Percentiles rank a stretch among this genome's conserved stretches.
These are phyloP conservation scores for Lanmaoa pseudosensibilis DNA, from an alignment of 768 basidiomycete genomes.

Conservation along the genomic window DNA sequence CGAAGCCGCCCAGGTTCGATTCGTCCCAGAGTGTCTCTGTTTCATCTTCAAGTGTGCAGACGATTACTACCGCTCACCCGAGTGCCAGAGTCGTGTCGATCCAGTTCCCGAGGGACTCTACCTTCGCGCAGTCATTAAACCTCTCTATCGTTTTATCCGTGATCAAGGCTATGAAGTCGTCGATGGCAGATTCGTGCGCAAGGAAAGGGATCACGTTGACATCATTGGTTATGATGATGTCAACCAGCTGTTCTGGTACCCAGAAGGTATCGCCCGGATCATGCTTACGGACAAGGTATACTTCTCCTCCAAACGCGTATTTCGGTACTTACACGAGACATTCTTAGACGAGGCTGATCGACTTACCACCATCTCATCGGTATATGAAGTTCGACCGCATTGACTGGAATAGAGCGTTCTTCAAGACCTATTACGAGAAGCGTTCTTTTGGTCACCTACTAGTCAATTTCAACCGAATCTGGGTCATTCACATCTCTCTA, in stretches of 20 bases:
- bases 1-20: slow-evolving; percentile 96
- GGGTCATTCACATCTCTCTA: slow-evolving; percentile 94
- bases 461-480: slow-evolving; percentile 99
- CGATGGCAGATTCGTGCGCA: slow-evolving; percentile 91
- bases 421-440: slow-evolving; percentile 99
- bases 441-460: slow-evolving; percentile 95
- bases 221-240: slow-evolving; percentile 99
- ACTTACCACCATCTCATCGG: slow-evolving; percentile 85
- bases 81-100: slow-evolving; percentile 90
- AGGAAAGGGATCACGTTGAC: slow-evolving; percentile 89
- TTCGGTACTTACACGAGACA: neutral
- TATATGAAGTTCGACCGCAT: slow-evolving; percentile 97
- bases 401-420: slow-evolving; percentile 95
- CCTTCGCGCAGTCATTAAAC: slow-evolving; percentile 85
- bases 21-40: slow-evolving; percentile 93
- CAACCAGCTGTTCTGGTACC: slow-evolving; percentile 99
- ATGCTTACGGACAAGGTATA: slow-evolving; percentile 82
- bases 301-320: neutral
- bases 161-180: slow-evolving; percentile 97
- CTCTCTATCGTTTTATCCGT: slow-evolving; percentile 92
- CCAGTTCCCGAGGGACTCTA: slow-evolving; percentile 96
- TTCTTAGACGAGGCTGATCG: slow-evolving; percentile 80
- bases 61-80: slow-evolving; percentile 98
- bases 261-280: slow-evolving; percentile 94
- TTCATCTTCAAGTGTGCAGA: slow-evolving; percentile 99